phyloP scores from a whole-genome alignment of 345 rosid species.

The Eucalyptus curtisii region DNA sequence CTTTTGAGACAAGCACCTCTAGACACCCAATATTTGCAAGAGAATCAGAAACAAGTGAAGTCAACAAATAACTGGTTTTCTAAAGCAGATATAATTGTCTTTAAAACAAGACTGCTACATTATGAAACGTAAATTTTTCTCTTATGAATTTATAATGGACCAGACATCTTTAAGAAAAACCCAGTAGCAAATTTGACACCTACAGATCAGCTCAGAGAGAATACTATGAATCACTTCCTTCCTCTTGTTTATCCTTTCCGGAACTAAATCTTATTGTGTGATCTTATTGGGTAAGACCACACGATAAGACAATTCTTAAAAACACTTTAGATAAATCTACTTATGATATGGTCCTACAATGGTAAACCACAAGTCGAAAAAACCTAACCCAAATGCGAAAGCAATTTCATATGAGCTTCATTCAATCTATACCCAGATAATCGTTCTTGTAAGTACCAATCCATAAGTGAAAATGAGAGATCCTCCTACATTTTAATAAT shows the following conservation, averaged over 20 bases:
- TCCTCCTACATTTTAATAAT: not conserved
- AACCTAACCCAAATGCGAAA: too few species aligned
- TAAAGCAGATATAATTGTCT: not conserved
- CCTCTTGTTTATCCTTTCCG: not conserved
- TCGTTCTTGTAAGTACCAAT: too few species aligned
- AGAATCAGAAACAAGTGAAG: constrained; percentile 7
- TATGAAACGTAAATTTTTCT: too few species aligned
- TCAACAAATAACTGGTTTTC: not conserved
- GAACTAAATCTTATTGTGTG: not conserved
- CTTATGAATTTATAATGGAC: not conserved
- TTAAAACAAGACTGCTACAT: not conserved
- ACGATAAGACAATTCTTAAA: not conserved
- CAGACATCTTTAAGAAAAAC: not conserved
- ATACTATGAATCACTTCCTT: not conserved
- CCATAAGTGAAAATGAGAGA: too few species aligned
- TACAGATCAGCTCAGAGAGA: not conserved
- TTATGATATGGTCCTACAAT: too few species aligned
- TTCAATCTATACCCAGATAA: too few species aligned
- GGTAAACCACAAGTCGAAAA: not conserved
- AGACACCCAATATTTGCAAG: not conserved
- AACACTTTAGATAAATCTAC: not conserved
- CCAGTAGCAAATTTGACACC: not conserved
- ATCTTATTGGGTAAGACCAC: not conserved
- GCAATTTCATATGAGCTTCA: too few species aligned
- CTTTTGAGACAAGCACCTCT: not conserved